phyloP scores from a whole-genome alignment of 2,329 filamentous ascomycete genomes.

The Cryphonectria japonica region DNA sequence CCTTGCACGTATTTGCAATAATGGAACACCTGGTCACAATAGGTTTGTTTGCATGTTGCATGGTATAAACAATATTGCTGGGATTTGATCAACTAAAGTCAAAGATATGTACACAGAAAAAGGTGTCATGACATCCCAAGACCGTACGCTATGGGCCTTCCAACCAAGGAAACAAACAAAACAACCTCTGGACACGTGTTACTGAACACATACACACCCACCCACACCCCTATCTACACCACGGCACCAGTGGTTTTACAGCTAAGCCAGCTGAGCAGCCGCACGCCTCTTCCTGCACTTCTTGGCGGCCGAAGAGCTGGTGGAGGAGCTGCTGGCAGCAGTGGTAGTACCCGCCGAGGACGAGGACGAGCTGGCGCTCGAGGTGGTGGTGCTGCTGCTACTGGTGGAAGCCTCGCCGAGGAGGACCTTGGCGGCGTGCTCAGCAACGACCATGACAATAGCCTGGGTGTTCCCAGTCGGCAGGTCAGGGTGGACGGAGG shows the following conservation, averaged over 20 bases:
- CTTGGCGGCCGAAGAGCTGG: conserved; percentile 9
- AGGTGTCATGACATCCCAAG: conserved; percentile 19
- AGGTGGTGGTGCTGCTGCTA: conserved; percentile 14
- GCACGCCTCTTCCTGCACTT: conserved; percentile 27
- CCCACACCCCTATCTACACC: no score
- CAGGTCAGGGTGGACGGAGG: conserved; percentile 66
- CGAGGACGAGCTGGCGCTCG: conserved; percentile 6
- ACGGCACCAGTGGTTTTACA: neutral
- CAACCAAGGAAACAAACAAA: neutral
- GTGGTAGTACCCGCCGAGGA: conserved; percentile 11
- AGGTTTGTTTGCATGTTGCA: neutral
- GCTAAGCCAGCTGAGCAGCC: conserved; percentile 10
- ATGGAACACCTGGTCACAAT: neutral
- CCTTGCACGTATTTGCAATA: neutral
- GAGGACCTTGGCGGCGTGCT: conserved; percentile 40
- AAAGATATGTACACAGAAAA: conserved; percentile 28
- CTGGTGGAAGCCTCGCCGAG: conserved; percentile 22
- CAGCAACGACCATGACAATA: conserved; percentile 45
- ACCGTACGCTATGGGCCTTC: conserved; percentile 21
- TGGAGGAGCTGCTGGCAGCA: neutral
- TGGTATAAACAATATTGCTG: neutral
- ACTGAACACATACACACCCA: neutral
- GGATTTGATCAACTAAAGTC: conserved; percentile 17
- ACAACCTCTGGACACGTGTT: neutral
- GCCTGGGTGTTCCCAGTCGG: conserved; percentile 62